Evolutionary conservation across 176 grass and related monocot species (phyloP).

Genomic region (Triticum timopheevii): DNA sequence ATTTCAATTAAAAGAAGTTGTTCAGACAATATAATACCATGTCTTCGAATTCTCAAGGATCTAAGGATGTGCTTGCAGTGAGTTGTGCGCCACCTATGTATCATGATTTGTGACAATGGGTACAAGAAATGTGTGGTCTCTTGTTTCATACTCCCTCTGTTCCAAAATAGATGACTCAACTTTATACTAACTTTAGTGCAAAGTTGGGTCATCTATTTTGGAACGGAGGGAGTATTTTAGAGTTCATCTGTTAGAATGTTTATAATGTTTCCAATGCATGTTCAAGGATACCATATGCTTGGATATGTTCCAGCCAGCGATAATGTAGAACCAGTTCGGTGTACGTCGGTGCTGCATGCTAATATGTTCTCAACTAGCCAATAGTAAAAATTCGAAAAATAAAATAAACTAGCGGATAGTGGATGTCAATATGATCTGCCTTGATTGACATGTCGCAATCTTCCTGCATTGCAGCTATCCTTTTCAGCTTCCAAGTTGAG

Average conservation of each 20-base stretch:
- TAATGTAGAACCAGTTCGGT: not conserved
- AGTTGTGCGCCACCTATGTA: not conserved
- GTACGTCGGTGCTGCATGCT: not conserved
- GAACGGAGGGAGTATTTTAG: not conserved
- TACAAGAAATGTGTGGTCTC: not conserved
- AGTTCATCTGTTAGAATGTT: not conserved
- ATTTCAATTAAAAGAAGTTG: not conserved
- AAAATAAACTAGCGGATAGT: conserved; percentile 1
- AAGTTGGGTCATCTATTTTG: too few relatives aligned
- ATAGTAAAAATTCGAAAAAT: not conserved
- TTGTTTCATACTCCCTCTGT: not conserved
- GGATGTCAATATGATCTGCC: conserved; percentile 7
- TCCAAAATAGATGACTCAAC: too few relatives aligned
- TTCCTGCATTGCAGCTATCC: conserved; percentile 59
- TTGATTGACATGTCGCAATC: conserved; percentile 17
- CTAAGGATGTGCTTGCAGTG: not conserved
- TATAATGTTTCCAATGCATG: not conserved
- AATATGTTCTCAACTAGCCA: conserved; percentile 14
- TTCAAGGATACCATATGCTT: not conserved
- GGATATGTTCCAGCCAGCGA: not conserved
- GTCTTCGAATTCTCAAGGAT: not conserved
- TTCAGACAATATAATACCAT: not conserved
- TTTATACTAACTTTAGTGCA: too few relatives aligned
- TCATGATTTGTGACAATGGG: not conserved
- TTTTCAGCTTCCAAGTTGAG: conserved; percentile 75